These are phyloP conservation scores for Thielaviopsis ethacetica DNA, from an alignment of 2,329 filamentous ascomycete species.

Conservation along the genomic window DNA sequence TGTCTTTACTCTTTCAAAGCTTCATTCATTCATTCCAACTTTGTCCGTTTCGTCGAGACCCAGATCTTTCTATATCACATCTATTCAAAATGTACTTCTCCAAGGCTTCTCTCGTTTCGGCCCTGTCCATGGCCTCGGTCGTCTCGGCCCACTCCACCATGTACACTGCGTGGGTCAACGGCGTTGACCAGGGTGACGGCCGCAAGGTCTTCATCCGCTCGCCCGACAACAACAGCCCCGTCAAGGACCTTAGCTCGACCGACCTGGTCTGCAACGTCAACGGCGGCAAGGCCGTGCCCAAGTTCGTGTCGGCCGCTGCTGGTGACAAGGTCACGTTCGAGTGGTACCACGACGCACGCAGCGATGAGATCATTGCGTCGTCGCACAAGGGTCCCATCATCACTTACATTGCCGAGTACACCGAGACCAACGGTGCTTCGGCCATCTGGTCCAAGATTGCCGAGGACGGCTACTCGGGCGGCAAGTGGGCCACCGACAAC, in stretches of 20 bases:
- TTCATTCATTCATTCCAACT: slow-evolving; percentile 1
- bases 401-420: slow-evolving; percentile 33
- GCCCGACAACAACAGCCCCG: slow-evolving; percentile 26
- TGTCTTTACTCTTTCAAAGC: neutral
- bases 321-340: slow-evolving; percentile 32
- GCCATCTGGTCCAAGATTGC: slow-evolving; percentile 34
- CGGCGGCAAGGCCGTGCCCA: slow-evolving; percentile 20
- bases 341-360: slow-evolving; percentile 33
- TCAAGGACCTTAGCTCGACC: slow-evolving; percentile 28
- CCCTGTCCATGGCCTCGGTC: slow-evolving; percentile 22
- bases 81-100: slow-evolving; percentile 9
- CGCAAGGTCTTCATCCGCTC: slow-evolving; percentile 26
- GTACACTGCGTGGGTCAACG: slow-evolving; percentile 32
- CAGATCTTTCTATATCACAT: neutral
- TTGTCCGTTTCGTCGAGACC: neutral
- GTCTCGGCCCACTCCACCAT: slow-evolving; percentile 30
- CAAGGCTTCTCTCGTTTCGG: slow-evolving; percentile 15
- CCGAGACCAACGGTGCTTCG: slow-evolving; percentile 26
- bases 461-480: slow-evolving; percentile 20
- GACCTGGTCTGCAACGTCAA: slow-evolving; percentile 29
- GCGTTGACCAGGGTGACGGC: slow-evolving; percentile 26
- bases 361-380: slow-evolving; percentile 35
- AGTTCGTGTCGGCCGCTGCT: slow-evolving; percentile 27
- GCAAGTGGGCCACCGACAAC: slow-evolving; percentile 28
- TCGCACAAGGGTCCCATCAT: slow-evolving; percentile 37